phyloP scores from a whole-genome alignment of 371 early-diverging fungal genomes.

The Mucor circinelloides region DNA sequence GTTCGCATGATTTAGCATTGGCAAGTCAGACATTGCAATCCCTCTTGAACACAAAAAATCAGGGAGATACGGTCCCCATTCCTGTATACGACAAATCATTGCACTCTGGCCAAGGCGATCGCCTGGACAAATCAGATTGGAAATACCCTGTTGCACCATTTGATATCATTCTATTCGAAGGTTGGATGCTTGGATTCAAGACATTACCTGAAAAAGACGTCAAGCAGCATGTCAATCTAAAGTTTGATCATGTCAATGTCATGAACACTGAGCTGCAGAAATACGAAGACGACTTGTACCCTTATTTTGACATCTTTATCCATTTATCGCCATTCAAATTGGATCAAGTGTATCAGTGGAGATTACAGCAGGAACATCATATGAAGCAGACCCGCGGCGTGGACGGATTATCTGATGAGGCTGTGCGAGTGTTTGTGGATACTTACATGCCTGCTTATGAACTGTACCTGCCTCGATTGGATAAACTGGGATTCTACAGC shows the following conservation, averaged over 20 bases:
- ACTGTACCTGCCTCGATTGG: constrained; percentile 66
- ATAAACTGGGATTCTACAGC: constrained; percentile 57
- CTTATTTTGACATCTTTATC: constrained; percentile 76
- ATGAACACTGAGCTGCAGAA: constrained; percentile 57
- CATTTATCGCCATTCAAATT: constrained; percentile 67
- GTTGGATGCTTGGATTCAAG: constrained; percentile 92
- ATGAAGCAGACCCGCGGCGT: constrained; percentile 51
- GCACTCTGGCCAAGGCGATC: constrained; percentile 81
- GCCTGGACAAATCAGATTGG: constrained; percentile 65
- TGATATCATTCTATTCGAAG: constrained; percentile 90
- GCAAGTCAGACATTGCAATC: constrained; percentile 54
- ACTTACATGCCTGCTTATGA: constrained; percentile 92
- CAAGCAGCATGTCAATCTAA: not conserved
- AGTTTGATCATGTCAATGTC: constrained; percentile 36
- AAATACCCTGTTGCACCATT: constrained; percentile 50
- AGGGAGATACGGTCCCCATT: constrained; percentile 35
- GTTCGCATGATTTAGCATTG: constrained; percentile 85
- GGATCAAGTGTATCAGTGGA: constrained; percentile 79
- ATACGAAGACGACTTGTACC: constrained; percentile 63
- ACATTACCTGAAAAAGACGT: constrained; percentile 47
- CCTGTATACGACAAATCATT: constrained; percentile 85
- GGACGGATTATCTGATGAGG: constrained; percentile 63
- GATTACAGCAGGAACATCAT: constrained; percentile 82
- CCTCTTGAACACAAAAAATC: constrained; percentile 32
- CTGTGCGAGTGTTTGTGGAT: constrained; percentile 83